Percentiles rank a stretch among this genome's conserved stretches.
Evolutionary conservation across 192 early-diverging fungal species (phyloP).

Genomic region (Backusella circina): DNA sequence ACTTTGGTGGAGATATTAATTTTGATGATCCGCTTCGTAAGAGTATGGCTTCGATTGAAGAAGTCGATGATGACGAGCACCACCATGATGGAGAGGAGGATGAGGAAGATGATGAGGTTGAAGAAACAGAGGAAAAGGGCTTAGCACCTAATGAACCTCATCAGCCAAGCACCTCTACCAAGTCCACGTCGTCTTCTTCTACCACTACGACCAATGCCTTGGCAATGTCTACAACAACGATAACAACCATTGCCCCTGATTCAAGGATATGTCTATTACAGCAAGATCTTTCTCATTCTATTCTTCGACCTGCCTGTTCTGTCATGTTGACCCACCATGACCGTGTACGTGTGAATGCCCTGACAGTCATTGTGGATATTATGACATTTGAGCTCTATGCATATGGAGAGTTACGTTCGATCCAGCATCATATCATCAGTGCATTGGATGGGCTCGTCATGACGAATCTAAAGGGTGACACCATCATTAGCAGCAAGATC

Average conservation of each 20-base stretch:
- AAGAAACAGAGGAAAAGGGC: not conserved
- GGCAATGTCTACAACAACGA: not conserved
- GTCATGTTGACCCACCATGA: slow-evolving; percentile 37
- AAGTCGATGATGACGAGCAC: slow-evolving; percentile 9
- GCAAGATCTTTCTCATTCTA: slow-evolving; percentile 17
- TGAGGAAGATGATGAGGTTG: not conserved
- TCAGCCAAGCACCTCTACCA: not conserved
- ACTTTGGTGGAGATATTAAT: not conserved
- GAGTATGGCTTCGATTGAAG: slow-evolving; percentile 12
- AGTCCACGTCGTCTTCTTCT: not conserved
- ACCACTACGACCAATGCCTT: not conserved
- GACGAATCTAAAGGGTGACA: slow-evolving; percentile 38
- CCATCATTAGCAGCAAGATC: slow-evolving; percentile 16
- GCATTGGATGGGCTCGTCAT: slow-evolving; percentile 38
- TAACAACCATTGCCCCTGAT: not conserved
- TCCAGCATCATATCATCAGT: slow-evolving; percentile 33
- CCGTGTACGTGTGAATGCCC: slow-evolving; percentile 29
- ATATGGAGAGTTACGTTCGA: slow-evolving; percentile 22
- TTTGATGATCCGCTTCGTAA: not conserved
- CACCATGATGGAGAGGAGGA: not conserved
- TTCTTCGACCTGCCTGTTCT: slow-evolving; percentile 35
- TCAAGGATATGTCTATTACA: slow-evolving; percentile 10
- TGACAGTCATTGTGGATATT: slow-evolving; percentile 33
- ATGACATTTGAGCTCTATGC: slow-evolving; percentile 30
- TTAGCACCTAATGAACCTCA: slow-evolving; percentile 6